Conservation (phyloP, 1,284 basidiomycete species). For the Pseudozyma tsukubaensis region DNA sequence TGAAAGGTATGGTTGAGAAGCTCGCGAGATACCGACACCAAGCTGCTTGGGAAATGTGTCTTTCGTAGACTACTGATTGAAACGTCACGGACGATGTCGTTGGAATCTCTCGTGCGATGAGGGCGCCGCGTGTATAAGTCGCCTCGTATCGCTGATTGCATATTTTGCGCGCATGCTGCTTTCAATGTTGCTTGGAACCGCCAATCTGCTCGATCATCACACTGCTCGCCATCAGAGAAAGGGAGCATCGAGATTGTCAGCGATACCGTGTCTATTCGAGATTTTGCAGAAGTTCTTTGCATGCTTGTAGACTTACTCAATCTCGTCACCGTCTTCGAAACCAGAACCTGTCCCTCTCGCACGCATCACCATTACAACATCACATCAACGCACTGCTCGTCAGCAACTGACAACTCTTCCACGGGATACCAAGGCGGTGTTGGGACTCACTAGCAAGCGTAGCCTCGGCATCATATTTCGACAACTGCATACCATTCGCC, state of each 20-base stretch:
- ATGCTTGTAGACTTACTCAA: conserved; percentile 18
- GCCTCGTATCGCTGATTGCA: too few species aligned
- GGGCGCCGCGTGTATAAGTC: too few species aligned
- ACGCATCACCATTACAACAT: not conserved
- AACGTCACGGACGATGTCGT: too few species aligned
- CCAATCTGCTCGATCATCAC: conserved; percentile 40
- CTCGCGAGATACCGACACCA: too few species aligned
- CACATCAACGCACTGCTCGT: conserved; percentile 1
- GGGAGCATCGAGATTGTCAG: not conserved
- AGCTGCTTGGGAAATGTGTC: too few species aligned
- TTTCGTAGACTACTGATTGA: too few species aligned
- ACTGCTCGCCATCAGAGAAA: too few species aligned
- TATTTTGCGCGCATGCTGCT: too few species aligned
- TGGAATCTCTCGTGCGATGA: too few species aligned
- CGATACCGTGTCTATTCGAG: not conserved
- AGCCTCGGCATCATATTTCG: not conserved
- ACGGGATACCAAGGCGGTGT: too few species aligned
- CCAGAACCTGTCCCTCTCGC: not conserved
- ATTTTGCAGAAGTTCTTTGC: not conserved
- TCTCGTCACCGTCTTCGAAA: conserved; percentile 27
- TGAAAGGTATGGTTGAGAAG: too few species aligned
- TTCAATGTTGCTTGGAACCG: too few species aligned
- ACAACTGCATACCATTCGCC: not conserved
- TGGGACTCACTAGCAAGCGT: not conserved
- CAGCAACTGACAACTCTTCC: not conserved